Evolutionary conservation across 148 eudicot genomes (phyloP), one percentile per base, ranked within the genome.

Genomic region (Diospyros kaki): DNA sequence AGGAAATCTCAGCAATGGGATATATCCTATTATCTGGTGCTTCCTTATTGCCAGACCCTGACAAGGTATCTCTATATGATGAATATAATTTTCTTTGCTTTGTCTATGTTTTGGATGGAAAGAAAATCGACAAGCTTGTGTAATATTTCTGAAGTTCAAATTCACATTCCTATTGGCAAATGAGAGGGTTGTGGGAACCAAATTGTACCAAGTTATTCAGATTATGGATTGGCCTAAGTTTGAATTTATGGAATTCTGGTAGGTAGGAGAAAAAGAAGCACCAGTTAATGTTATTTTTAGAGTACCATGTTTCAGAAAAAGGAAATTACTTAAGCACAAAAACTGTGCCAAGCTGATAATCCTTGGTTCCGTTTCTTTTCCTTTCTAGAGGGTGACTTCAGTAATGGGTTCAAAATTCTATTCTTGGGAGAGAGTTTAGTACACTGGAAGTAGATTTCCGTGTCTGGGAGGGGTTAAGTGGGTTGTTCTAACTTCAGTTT

Each of bases 11-110:
- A 45, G 66, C 52, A 40, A 50, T 76, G 52, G 71, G 75, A 51
- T 77, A 82, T 69, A 69, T 78, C 79, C 80, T 94, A 38, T 81
- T 81, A 42, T 91, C 97, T 7, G 97, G 93, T 80, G 91, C 87
- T 84, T 89, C 89, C 51, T 77, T 88, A 58, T 81, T 89, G 83
- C 80, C 87, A 14, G 84, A 88, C 83, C 86, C 93, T 69, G 77
- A 79, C 73, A 83, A 94, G 93, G 98, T 94, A 91, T 58, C 58
- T 54, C 56, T 41, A n/a, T 45, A 44, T 44, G 50, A 42, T 44
- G 46, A 56, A 62, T 68, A 63, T 42, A 55, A 40, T 12, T 77
- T 81, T 46, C 73, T 51, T 66, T 40, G 17, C 61, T 44, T 39
- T 76, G 38, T 79, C 40, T 48, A 55, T 61, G 13, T 66, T 56